Percentiles rank a stretch among this genome's conserved stretches.
phyloP scores from a whole-genome alignment of 768 basidiomycete genomes.

The Xerocomellus dryophilus region DNA sequence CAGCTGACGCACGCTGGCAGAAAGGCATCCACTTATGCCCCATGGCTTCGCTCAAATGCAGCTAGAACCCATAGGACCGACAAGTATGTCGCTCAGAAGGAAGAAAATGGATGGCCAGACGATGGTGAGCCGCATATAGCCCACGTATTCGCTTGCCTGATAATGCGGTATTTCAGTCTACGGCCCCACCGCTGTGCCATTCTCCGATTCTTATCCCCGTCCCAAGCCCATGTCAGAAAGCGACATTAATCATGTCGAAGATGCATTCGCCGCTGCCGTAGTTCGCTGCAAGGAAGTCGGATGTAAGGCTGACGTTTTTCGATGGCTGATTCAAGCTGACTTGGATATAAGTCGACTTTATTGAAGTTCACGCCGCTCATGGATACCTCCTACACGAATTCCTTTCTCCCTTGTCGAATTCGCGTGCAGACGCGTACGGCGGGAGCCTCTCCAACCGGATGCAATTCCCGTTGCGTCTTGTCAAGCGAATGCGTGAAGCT shows the following conservation, averaged over 20 bases:
- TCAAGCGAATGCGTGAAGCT: slow-evolving; percentile 47
- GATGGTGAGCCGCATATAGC: slow-evolving; percentile 39
- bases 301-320: slow-evolving; percentile 40
- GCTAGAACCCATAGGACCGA: slow-evolving; percentile 31
- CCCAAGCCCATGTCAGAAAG: slow-evolving; percentile 57
- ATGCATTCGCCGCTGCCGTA: slow-evolving; percentile 56
- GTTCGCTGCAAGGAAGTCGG: slow-evolving; percentile 57
- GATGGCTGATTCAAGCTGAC: slow-evolving; percentile 7
- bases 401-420: slow-evolving; percentile 72
- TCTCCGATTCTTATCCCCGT: slow-evolving; percentile 46
- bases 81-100: slow-evolving; percentile 38
- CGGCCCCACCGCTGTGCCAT: slow-evolving; percentile 59
- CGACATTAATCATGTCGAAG: slow-evolving; percentile 54
- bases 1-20: slow-evolving; percentile 75
- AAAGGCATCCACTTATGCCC: slow-evolving; percentile 69
- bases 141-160: not conserved
- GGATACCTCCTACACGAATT: slow-evolving; percentile 63
- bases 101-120: slow-evolving; percentile 71
- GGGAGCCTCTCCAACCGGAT: slow-evolving; percentile 72
- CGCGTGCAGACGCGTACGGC: slow-evolving; percentile 67
- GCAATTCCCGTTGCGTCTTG: slow-evolving; percentile 60
- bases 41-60: slow-evolving; percentile 53
- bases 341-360: slow-evolving; percentile 53
- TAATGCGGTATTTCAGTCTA: slow-evolving; percentile 42
- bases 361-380: slow-evolving; percentile 73